Evolutionary conservation across 164 flowering plant species (phyloP), one percentile per base, ranked within the genome.

Genomic region (Umbellularia californica): DNA sequence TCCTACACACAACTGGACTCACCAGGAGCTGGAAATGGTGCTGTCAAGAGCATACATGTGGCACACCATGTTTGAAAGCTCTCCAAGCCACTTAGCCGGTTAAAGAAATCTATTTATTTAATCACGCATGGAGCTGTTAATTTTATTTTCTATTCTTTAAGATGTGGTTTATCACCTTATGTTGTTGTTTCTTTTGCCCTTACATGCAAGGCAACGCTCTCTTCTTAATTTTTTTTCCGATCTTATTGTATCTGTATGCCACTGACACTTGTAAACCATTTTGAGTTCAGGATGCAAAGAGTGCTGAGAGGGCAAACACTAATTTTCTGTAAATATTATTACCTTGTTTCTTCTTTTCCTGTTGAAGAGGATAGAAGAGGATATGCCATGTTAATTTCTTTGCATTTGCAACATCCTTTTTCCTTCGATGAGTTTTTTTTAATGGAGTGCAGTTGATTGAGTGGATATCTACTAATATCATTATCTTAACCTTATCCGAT

Each of bases 1-100:
- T 76, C 97, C 99, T 9, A 95, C 99, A 23, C 83, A 84, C 6
- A 88, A 85, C 79, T 95, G 98, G 99, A 84, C 83, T 2, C 84
- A 92, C 76, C 87, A 83, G 78, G 98, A 93, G 79, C 92, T 95
- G 0, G 98, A 95, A 83, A 91, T 91, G 93, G 97, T 95, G 52
- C 97, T 95, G 58, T 95, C 99, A 1, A 85, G 95, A 79, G 99
- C 98, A 23, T 95, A 74, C 77, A 93, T 93, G 98, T 95, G 98
- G 99, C 95, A 92, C 81, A 82, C 95, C 75, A 90, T 95, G 95
- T 95, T 95, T 85, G 90, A 92, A 78, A 89, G 82, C 76, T 92
- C 86, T 41, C 99, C 99, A 10, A 93, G 93, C 76, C 99, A 93
- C 81, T 86, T 95, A 70, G 89, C 90, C 74, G 81, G 82, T 82